Conservation (phyloP, 805 yeast genomes). For the Monosporozyma siamensis region DNA sequence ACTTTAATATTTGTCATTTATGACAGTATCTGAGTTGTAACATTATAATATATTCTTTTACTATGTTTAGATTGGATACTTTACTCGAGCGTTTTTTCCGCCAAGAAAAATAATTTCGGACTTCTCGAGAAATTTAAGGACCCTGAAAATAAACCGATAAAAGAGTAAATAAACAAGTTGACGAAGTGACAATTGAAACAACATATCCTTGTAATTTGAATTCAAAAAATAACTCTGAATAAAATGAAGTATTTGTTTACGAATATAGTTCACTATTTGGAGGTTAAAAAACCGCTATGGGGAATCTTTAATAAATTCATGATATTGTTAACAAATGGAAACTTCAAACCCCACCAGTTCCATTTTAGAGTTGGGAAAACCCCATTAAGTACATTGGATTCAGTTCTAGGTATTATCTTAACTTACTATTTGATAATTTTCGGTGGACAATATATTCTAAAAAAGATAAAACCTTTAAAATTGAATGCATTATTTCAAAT, state of each 20-base stretch:
- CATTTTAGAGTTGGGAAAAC: slow-evolving; percentile 55
- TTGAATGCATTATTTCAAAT: slow-evolving; percentile 69
- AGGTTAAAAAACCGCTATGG: slow-evolving; percentile 12
- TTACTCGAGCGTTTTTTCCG: too few species aligned
- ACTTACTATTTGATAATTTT: slow-evolving; percentile 71
- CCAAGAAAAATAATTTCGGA: background rate
- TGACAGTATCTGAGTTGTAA: too few species aligned
- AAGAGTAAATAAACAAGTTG: background rate
- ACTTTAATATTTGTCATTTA: too few species aligned
- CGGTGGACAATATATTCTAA: slow-evolving; percentile 67
- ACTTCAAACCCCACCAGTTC: slow-evolving; percentile 39
- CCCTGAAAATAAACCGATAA: background rate
- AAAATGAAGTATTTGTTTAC: background rate
- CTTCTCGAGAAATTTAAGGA: background rate
- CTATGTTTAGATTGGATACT: too few species aligned
- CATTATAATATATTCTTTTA: too few species aligned
- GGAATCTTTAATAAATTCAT: slow-evolving; percentile 18
- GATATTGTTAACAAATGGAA: slow-evolving; percentile 17
- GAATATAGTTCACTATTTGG: background rate
- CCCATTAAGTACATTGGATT: slow-evolving; percentile 54
- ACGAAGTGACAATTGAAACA: too few species aligned
- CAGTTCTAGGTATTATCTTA: slow-evolving; percentile 48
- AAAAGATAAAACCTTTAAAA: slow-evolving; percentile 55
- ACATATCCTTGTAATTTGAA: too few species aligned
- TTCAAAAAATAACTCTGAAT: too few species aligned